Evolutionary conservation across 768 basidiomycete genomes (phyloP), one percentile per base, ranked within the genome.

Genomic region (Termitomyces sp.): DNA sequence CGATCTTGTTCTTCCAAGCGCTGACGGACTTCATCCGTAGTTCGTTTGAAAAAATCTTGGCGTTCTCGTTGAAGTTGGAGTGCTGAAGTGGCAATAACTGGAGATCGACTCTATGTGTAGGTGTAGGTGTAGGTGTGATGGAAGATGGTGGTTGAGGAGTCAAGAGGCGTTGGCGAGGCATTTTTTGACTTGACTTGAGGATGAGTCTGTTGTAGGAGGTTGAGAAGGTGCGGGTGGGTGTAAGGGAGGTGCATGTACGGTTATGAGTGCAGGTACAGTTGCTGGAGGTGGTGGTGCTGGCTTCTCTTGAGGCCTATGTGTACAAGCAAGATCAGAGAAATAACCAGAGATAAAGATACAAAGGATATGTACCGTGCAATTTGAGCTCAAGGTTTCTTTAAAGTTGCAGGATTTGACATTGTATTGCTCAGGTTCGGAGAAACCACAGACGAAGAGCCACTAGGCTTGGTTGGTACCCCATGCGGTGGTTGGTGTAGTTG

Each of bases 341-440:
- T 53, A 57, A 50, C 22, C 34, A 22, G 2, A 34, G 63, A 56
- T 48, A 26, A 31, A 58, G 33, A 28, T 26, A 58, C 41, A 41
- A 60, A 46, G 33, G 50, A 31, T 56, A 73, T 80, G 7, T 66
- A 88, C 90, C 86, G 78, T 61, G 91, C 90, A 68, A 93, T 78
- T 65, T 93, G 88, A 8, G 91, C 91, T 90, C 90, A 93, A 36
- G 91, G 92, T 59, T 89, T 71, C 74, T 91, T 90, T 7, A 88
- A 84, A 13, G 82, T 87, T 29, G 87, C 83, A 44, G 89, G 87
- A 12, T 85, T 88, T 13, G 73, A 66, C 39, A 71, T 62, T 56
- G 65, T 70, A 61, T 72, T 78, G 62, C 60, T 67, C 20, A 70
- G 55, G n/a, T 73, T 65, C 12, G 56, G 62, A 34, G 62, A 44